Percentiles rank a stretch among this genome's conserved stretches.
Conservation (phyloP, 139 green algal species). For the Gonium pectorale region DNA sequence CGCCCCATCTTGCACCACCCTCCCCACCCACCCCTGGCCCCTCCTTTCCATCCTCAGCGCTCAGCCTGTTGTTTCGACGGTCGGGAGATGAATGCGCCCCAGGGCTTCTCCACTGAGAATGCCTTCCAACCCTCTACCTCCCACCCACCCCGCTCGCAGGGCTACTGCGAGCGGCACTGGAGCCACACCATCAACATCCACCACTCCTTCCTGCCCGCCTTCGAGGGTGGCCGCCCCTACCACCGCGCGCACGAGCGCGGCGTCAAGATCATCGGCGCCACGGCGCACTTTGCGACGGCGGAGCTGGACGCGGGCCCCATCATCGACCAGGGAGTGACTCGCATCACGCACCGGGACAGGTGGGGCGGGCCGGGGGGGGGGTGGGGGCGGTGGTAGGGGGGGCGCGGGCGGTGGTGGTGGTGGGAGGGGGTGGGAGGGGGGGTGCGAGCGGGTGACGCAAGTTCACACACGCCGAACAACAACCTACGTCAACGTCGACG, state of each 20-base stretch:
- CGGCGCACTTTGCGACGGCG: conserved; percentile 83
- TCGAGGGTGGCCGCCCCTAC: conserved; percentile 78
- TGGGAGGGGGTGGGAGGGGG: not conserved
- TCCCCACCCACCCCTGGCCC: too few relatives aligned
- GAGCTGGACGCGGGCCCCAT: conserved; percentile 64
- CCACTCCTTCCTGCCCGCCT: conserved; percentile 87
- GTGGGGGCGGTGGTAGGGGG: not conserved
- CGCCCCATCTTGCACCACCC: too few relatives aligned
- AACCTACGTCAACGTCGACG: too few relatives aligned
- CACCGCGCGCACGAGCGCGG: conserved; percentile 75
- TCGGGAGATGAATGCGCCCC: too few relatives aligned
- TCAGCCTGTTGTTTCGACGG: too few relatives aligned
- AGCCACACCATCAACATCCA: conserved; percentile 91
- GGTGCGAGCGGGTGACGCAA: too few relatives aligned
- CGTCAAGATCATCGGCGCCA: conserved; percentile 89
- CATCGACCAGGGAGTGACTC: conserved; percentile 80
- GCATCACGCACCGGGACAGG: conserved; percentile 81
- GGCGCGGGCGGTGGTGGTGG: not conserved
- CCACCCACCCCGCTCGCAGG: too few relatives aligned
- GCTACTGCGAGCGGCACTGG: conserved; percentile 75
- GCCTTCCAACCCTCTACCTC: too few relatives aligned
- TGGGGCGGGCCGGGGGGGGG: not conserved
- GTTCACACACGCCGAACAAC: too few relatives aligned
- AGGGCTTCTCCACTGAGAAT: too few relatives aligned
- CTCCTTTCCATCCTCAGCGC: too few relatives aligned